Percentiles rank a stretch among this genome's conserved stretches.
phyloP scores from a whole-genome alignment of 2,329 filamentous ascomycete genomes.

The Sporothrix mexicana region DNA sequence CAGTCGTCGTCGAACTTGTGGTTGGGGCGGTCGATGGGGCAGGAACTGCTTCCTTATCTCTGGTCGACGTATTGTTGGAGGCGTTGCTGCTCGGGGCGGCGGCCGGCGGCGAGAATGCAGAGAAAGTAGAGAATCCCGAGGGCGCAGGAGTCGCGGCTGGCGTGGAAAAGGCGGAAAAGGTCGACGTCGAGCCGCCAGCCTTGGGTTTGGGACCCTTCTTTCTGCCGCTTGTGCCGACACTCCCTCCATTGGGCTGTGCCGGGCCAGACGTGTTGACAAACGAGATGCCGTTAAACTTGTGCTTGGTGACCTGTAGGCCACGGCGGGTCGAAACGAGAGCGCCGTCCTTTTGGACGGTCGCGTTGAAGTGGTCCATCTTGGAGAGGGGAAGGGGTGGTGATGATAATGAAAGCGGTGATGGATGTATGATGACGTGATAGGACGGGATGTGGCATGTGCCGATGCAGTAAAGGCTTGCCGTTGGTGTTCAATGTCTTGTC shows the following conservation, averaged over 20 bases:
- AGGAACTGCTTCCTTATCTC: not conserved
- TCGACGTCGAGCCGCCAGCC: not conserved
- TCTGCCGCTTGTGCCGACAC: constrained; percentile 24
- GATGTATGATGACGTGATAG: not conserved
- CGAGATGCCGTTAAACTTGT: constrained; percentile 49
- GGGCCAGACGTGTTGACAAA: constrained; percentile 48
- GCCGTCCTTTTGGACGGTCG: constrained; percentile 47
- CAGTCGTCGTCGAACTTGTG: not conserved
- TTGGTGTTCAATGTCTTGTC: not conserved
- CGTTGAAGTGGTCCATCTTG: constrained; percentile 50
- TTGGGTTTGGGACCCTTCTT: constrained; percentile 4
- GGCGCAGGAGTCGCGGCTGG: not conserved
- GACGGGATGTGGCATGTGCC: not conserved
- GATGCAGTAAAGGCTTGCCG: not conserved
- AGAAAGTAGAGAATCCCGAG: constrained; percentile 14
- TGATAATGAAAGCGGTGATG: not conserved
- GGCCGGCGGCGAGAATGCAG: constrained; percentile 22
- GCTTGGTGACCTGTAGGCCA: constrained; percentile 50
- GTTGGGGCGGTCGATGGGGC: not conserved
- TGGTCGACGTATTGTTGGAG: not conserved
- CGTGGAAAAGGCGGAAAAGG: not conserved
- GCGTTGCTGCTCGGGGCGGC: constrained; percentile 7
- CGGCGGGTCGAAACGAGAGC: constrained; percentile 48
- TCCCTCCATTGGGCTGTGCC: constrained; percentile 32
- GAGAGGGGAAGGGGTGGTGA: not conserved